These are phyloP conservation scores for Zopfia rhizophila DNA, from an alignment of 2,329 filamentous ascomycete genomes.

Conservation along the genomic window DNA sequence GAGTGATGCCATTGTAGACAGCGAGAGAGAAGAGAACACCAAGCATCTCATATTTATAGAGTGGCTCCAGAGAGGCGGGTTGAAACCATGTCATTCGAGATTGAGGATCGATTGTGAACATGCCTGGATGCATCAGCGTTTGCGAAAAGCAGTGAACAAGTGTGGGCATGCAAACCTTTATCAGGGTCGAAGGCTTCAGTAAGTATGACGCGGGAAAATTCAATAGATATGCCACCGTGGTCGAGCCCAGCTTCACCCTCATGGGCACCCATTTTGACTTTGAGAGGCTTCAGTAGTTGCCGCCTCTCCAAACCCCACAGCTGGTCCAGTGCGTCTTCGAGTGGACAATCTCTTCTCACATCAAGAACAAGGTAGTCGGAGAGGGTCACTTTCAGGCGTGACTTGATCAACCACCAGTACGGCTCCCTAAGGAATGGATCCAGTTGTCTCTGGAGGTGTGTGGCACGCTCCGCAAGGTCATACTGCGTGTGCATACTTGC, in stretches of 20 bases:
- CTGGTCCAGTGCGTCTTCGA: slow-evolving; percentile 74
- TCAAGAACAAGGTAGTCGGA: slow-evolving; percentile 56
- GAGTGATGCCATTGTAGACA: slow-evolving; percentile 89
- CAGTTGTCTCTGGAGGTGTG: slow-evolving; percentile 39
- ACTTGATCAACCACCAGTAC: slow-evolving; percentile 37
- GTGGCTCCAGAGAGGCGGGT: slow-evolving; percentile 80
- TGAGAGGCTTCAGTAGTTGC: slow-evolving; percentile 85
- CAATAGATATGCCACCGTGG: slow-evolving; percentile 93
- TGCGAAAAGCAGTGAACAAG: too few species aligned
- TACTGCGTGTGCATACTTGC: slow-evolving; percentile 84
- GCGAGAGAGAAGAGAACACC: slow-evolving; percentile 90
- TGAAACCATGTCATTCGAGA: slow-evolving; percentile 90
- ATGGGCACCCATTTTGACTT: slow-evolving; percentile 81
- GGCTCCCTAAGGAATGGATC: slow-evolving; percentile 35
- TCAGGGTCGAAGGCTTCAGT: slow-evolving; percentile 80
- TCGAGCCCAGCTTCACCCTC: slow-evolving; percentile 92
- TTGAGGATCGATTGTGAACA: slow-evolving; percentile 80
- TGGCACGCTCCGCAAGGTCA: slow-evolving; percentile 58
- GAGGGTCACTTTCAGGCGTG: slow-evolving; percentile 46
- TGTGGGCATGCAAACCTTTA: slow-evolving; percentile 67
- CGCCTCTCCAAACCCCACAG: slow-evolving; percentile 86
- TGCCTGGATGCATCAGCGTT: too few species aligned
- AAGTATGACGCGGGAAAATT: slow-evolving; percentile 90
- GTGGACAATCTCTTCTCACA: slow-evolving; percentile 53
- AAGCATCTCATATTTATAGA: slow-evolving; percentile 90